Base-by-base conservation (phyloP, 2,329 filamentous ascomycete species). In the Lecanoromycetidae sp. region DNA sequence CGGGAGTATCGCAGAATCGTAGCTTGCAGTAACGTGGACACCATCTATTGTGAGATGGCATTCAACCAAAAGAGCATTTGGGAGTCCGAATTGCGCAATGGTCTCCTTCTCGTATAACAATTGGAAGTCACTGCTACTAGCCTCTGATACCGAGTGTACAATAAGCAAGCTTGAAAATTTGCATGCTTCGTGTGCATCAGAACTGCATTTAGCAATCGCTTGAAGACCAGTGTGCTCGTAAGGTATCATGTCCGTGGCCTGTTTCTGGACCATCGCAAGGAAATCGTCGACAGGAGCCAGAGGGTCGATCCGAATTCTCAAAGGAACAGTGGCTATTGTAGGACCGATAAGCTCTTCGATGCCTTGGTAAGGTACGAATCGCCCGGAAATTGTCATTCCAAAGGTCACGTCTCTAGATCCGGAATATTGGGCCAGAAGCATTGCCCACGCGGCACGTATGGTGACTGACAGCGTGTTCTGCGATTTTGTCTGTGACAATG, bases 111-210 rank as follows among this genome's bases (percentile, higher is more conserved):
- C n/a, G n/a, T n/a, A n/a, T n/a, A n/a, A n/a, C n/a, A n/a, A n/a
- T n/a, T n/a, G n/a, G n/a, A n/a, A n/a, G n/a, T n/a, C n/a, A n/a
- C n/a, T n/a, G n/a, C n/a, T n/a, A n/a, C 15, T 42, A 15, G n/a
- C n/a, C n/a, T n/a, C n/a, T 42, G 10, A 37, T 22, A 3, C n/a
- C 20, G 2, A 19, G 29, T 67, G 64, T 12, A 72, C 69, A 1
- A 68, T 66, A 3, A 72, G 58, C 4, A 71, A 54, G 46, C 68
- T 72, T 41, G 69, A 64, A 56, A 71, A 69, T 17, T 69, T 61
- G 51, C 69, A 71, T 33, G 64, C 66, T n/a, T 13, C 12, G 13
- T 29, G 19, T 10, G 41, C 20, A 4, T 44, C 40, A 6, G 4
- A 6, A 20, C 4, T 25, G 9, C 33, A 10, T 27, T 5, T 19